phyloP scores from a whole-genome alignment of 2,329 filamentous ascomycete genomes.

The Chrysoporthe austroafricana region DNA sequence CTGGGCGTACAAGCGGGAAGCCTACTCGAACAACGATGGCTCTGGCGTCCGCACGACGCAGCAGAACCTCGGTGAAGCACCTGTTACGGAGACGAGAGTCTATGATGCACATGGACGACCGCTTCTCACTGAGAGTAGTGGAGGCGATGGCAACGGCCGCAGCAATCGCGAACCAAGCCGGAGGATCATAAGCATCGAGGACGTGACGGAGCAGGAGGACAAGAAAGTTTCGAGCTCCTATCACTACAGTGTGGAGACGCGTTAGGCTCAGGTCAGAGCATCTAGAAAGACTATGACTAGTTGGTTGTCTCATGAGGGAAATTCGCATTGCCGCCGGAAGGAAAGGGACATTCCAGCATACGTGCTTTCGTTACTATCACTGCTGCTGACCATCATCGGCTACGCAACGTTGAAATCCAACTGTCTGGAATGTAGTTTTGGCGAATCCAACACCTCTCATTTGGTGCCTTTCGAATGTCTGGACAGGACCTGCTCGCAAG shows the following conservation, averaged over 20 bases:
- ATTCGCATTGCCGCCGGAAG: neutral
- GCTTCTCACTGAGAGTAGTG: conserved; percentile 9
- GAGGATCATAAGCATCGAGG: conserved; percentile 29
- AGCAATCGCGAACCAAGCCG: neutral
- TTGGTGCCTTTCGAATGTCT: no score
- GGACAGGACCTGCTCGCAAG: no score
- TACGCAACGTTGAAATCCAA: neutral
- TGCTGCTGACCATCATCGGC: neutral
- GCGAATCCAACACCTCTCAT: neutral
- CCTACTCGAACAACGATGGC: conserved; percentile 23
- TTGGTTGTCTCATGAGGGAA: neutral
- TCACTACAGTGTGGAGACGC: neutral
- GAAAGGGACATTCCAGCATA: neutral
- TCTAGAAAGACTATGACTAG: neutral
- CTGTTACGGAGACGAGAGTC: conserved; percentile 18
- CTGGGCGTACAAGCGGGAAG: conserved; percentile 22
- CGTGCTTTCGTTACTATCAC: neutral
- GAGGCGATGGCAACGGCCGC: neutral
- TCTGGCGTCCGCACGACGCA: conserved; percentile 25
- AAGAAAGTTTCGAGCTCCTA: conserved; percentile 1
- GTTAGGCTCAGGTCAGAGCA: neutral
- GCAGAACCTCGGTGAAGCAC: conserved; percentile 23
- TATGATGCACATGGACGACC: conserved; percentile 25
- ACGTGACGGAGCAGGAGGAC: conserved; percentile 25
- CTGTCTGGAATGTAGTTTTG: neutral